Conservation (phyloP, 805 yeast genomes). For the Kockiozyma suomiensis region DNA sequence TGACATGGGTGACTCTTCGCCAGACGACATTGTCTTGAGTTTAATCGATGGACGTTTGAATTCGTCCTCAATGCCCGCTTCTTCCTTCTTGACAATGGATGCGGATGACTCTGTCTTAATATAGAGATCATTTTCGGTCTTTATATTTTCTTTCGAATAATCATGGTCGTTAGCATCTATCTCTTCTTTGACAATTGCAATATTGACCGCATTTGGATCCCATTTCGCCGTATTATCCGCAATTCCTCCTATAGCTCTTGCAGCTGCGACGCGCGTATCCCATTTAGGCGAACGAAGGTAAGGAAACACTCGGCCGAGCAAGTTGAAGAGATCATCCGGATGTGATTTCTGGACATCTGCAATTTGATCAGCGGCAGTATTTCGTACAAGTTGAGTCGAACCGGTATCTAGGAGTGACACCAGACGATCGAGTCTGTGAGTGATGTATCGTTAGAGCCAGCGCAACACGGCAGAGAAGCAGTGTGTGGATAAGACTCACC, state of each 20-base stretch:
- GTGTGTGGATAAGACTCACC: slow-evolving; percentile 7
- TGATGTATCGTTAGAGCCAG: slow-evolving; percentile 40
- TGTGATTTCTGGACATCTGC: slow-evolving; percentile 92
- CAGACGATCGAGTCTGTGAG: slow-evolving; percentile 59
- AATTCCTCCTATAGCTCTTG: slow-evolving; percentile 91
- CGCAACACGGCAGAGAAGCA: not conserved
- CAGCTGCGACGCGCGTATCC: slow-evolving; percentile 96
- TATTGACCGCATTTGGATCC: slow-evolving; percentile 67
- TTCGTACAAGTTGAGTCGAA: slow-evolving; percentile 87
- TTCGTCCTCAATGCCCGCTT: not conserved
- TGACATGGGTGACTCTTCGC: not conserved
- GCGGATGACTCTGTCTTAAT: not conserved
- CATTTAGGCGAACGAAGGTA: slow-evolving; percentile 79
- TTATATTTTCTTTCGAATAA: not conserved
- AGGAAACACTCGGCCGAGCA: slow-evolving; percentile 89
- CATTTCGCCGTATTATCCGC: slow-evolving; percentile 75
- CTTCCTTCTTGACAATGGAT: not conserved
- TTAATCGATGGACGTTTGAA: not conserved
- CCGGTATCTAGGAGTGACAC: slow-evolving; percentile 82
- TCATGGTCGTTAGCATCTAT: not conserved
- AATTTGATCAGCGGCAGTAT: slow-evolving; percentile 95
- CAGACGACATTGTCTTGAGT: not conserved
- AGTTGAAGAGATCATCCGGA: slow-evolving; percentile 84
- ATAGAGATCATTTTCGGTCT: not conserved
- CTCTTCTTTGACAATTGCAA: not conserved